Evolutionary conservation across 1,284 basidiomycete genomes (phyloP).

Genomic region (Xanthoconium separans): DNA sequence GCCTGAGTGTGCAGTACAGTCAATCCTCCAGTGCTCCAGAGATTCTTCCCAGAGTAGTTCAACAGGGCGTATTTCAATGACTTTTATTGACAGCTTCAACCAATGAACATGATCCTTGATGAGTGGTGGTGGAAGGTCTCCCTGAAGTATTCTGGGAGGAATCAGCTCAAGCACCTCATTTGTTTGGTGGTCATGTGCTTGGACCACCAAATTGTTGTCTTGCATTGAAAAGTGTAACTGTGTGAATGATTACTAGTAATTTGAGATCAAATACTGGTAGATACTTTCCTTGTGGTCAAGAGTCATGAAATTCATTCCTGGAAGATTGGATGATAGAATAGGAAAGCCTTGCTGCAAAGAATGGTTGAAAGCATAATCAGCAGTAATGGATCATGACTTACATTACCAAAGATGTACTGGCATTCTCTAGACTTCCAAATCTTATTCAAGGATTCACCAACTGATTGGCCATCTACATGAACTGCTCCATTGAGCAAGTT

Average conservation of each 20-base stretch:
- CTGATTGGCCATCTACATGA: conserved; percentile 30
- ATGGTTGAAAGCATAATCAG: neutral
- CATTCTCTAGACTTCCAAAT: conserved; percentile 34
- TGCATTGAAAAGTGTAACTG: no score
- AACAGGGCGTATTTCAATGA: no score
- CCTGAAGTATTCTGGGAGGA: no score
- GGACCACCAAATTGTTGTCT: no score
- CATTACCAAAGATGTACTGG: conserved; percentile 28
- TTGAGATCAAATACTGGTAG: conserved; percentile 37
- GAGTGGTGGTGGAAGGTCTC: no score
- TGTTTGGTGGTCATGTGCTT: no score
- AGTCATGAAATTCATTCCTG: conserved; percentile 39
- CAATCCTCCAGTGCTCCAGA: conserved; percentile 14
- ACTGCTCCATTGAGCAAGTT: conserved; percentile 2
- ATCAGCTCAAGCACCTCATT: no score
- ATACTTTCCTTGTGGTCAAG: conserved; percentile 19
- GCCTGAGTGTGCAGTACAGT: neutral
- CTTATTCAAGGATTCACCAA: conserved; percentile 30
- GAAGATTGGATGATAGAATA: conserved; percentile 34
- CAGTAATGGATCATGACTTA: conserved; percentile 11
- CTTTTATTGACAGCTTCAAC: no score
- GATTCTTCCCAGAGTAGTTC: conserved; percentile 22
- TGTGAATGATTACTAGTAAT: no score
- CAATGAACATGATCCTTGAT: no score
- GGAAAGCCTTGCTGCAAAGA: conserved; percentile 34